Conservation (phyloP, 306 rosid genomes). For the Ziziphus jujuba region DNA sequence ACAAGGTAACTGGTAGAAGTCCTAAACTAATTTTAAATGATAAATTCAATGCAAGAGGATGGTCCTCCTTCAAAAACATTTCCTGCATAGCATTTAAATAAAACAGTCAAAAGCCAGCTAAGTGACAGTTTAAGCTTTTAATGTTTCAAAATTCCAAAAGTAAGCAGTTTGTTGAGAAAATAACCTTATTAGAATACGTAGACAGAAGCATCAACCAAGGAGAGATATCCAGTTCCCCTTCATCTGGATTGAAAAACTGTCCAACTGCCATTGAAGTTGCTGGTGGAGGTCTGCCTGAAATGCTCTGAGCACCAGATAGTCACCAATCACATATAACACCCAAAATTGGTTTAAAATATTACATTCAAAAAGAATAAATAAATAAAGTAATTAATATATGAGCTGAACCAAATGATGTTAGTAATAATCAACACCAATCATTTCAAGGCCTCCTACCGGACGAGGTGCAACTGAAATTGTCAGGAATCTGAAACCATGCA, state of each 20-base stretch:
- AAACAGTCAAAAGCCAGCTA: constrained; percentile 20
- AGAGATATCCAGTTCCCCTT: constrained; percentile 69
- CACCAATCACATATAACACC: constrained; percentile 29
- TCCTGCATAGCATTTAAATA: constrained; percentile 54
- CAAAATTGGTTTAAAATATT: constrained; percentile 3
- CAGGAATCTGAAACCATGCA: constrained; percentile 86
- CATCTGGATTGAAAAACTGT: constrained; percentile 89
- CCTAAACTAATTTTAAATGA: constrained; percentile 85
- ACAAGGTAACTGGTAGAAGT: constrained; percentile 81
- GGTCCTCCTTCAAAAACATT: constrained; percentile 75
- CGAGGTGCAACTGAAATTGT: constrained; percentile 99
- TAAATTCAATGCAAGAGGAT: constrained; percentile 77
- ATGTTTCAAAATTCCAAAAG: constrained; percentile 4
- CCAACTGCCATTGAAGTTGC: constrained; percentile 99
- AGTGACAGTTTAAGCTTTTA: constrained; percentile 5
- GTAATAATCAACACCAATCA: background rate
- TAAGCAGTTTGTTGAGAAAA: constrained; percentile 28
- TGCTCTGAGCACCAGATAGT: constrained; percentile 64
- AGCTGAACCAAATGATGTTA: background rate
- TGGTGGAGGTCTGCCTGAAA: constrained; percentile 99
- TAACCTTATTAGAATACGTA: constrained; percentile 69
- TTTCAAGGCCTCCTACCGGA: constrained; percentile 61
- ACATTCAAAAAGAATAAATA: constrained; percentile 16
- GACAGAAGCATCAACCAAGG: constrained; percentile 78
- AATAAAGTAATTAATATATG: too few species aligned